Base-by-base conservation (phyloP, 768 basidiomycete genomes). In the Rhodotorula kratochvilovae region DNA sequence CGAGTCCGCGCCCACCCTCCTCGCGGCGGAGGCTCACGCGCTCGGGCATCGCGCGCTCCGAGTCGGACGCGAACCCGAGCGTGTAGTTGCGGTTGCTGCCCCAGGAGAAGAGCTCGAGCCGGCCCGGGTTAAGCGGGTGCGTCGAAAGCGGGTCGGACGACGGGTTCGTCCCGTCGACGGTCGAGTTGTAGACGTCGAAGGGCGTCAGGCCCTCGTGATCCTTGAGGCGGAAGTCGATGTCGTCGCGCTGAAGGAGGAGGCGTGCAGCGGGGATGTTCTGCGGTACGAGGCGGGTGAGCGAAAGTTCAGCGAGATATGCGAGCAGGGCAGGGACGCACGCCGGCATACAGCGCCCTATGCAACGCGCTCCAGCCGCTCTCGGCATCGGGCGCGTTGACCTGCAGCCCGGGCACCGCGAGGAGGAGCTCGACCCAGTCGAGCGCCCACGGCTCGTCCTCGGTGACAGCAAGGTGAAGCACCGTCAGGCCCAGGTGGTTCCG, bases 341-440 rank as follows among this genome's bases (percentile, higher is more conserved):
- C 78, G 56, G 86, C 85, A 59, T 87, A 83, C 16, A 93, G 70
- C 76, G 92, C 78, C 59, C 92, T 83, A 77, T 99, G 95, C 31
- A 98, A 82, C 13, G 94, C 86, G 1, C 92, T 95, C 90, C 92
- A 97, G 67, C 88, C 89, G 67, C 86, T 90, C 83, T 98, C 95
- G 63, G 79, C 79, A 80, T 99, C 95, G 53, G 83, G 81, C 13
- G 89, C 68, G 76, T 98, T 98, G 75, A 92, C 86, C 67, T 90
- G 88, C 79, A 93, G 83, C 33, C 82, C 81, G 2, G 91, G 87
- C 73, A 91, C 89, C 27, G 85, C 85, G 61, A 98, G 84, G 11
- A 97, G 82, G 65, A 90, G 82, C 62, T 87, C 84, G 53, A 90
- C 86, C 79, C 89, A 98, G 76, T 92, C 89, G 74, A 90, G 80